phyloP scores from a whole-genome alignment of 805 yeast species.

The Wickerhamiella cacticola region DNA sequence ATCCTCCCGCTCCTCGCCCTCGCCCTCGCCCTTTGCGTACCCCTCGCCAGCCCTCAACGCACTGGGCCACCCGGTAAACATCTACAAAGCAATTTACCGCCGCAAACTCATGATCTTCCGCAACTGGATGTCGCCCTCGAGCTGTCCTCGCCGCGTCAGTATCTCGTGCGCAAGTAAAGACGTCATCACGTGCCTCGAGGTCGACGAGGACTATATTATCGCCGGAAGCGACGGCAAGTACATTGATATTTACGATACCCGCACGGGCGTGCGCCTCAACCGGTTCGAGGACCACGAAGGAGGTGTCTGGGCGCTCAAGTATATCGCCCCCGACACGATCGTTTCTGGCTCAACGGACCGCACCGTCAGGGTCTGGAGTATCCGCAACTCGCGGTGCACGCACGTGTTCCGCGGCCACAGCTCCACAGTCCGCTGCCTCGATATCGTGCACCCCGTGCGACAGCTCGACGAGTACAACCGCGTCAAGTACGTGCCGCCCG shows the following conservation, averaged over 20 bases:
- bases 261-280: slow-evolving; percentile 50
- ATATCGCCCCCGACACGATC: slow-evolving; percentile 53
- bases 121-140: slow-evolving; percentile 70
- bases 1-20: neutral
- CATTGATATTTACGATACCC: slow-evolving; percentile 69
- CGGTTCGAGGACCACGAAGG: slow-evolving; percentile 84
- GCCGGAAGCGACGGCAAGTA: slow-evolving; percentile 85
- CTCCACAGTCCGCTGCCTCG: slow-evolving; percentile 85
- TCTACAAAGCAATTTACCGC: slow-evolving; percentile 47
- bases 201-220: slow-evolving; percentile 78
- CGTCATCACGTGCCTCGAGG: slow-evolving; percentile 91
- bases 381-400: slow-evolving; percentile 71
- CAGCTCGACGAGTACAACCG: slow-evolving; percentile 43
- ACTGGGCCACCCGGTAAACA: slow-evolving; percentile 26
- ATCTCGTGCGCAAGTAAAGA: slow-evolving; percentile 29
- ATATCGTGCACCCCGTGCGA: slow-evolving; percentile 56
- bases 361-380: slow-evolving; percentile 88
- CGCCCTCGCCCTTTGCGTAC: neutral
- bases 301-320: slow-evolving; percentile 97
- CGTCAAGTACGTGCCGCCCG: slow-evolving; percentile 44
- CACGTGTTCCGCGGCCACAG: slow-evolving; percentile 87
- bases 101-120: slow-evolving; percentile 44
- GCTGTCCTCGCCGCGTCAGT: slow-evolving; percentile 63
- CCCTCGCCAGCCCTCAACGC: slow-evolving; percentile 15
- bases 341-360: slow-evolving; percentile 94